Conservation (phyloP, 352 stramenopile species). For the Phytophthora cryptogea region DNA sequence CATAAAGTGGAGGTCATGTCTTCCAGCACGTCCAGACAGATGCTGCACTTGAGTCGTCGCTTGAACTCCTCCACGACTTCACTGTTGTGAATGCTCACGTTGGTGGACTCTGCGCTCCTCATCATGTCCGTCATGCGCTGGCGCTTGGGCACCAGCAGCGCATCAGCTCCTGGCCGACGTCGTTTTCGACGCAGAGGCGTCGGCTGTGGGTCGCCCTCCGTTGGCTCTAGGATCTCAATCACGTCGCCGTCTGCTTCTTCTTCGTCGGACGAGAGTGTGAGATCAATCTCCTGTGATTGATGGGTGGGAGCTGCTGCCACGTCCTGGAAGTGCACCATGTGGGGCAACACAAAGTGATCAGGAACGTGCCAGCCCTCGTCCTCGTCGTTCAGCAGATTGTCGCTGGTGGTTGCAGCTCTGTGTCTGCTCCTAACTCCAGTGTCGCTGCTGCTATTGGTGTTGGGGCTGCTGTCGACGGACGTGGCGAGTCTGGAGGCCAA, state of each 20-base stretch:
- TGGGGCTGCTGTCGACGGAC: conserved; percentile 6
- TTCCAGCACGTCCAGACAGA: conserved; percentile 77
- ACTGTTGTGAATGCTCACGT: conserved; percentile 72
- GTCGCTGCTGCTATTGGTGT: background rate
- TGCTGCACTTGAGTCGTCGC: conserved; percentile 77
- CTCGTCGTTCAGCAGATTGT: conserved; percentile 29
- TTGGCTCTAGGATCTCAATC: conserved; percentile 57
- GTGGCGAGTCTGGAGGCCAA: conserved; percentile 18
- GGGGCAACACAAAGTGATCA: conserved; percentile 16
- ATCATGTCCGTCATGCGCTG: conserved; percentile 44
- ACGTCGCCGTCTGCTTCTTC: conserved; percentile 54
- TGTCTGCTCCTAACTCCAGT: background rate
- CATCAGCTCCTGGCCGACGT: conserved; percentile 27
- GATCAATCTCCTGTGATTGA: conserved; percentile 60
- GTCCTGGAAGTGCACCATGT: conserved; percentile 16
- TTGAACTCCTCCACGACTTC: conserved; percentile 83
- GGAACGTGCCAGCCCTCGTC: conserved; percentile 20
- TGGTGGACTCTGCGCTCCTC: conserved; percentile 66
- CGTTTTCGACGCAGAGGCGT: conserved; percentile 46
- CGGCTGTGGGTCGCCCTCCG: conserved; percentile 9
- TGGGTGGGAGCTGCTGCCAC: background rate
- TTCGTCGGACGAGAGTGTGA: conserved; percentile 65
- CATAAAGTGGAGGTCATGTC: conserved; percentile 85
- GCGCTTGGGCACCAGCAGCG: conserved; percentile 26
- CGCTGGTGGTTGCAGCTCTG: background rate